Base-by-base conservation (phyloP, 257 asterid species). In the Solanum chiquidenum region DNA sequence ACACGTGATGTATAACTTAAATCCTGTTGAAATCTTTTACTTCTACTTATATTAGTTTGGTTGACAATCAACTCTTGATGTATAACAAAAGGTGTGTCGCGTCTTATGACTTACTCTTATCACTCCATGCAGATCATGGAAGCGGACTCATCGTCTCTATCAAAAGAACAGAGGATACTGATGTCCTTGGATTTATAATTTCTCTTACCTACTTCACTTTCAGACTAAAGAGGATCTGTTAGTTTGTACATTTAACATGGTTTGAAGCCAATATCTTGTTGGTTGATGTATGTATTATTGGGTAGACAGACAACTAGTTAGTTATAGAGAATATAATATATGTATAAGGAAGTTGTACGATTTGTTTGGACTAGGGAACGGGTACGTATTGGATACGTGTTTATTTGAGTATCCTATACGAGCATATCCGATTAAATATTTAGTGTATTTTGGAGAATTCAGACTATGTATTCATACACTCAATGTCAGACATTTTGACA, bases 181-280 rank as follows among this genome's bases (percentile, higher is more conserved):
- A 95, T 96, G 99, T 91, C 94, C 79, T 92, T 91, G 91, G 94
- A 93, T 86, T 87, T 95, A 88, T 95, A 86, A 92, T 80, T 44
- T 85, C 74, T 62, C 83, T 31, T 37, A 1, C 33, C 71, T 42
- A 73, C 52, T 72, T 34, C 77, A 72, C 72, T 79, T 80, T 83
- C 52, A 66, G 60, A 86, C 84, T 44, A 64, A 69, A 68, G 84
- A 46, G 75, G 68, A 80, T 80, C 20, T 80, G 10, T 16, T 49
- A 18, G 68, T 18, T 49, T 80, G 85, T 80, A 80, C 40, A 80
- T 80, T 80, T 14, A 44, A 82, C 87, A 58, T 42, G 31, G 68
- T 55, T 40, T 37, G 88, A 88, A 86, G 89, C 77, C 91, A 35
- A 71, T 83, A 37, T 46, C 40, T 86, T 73, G 88, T 80, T 89